phyloP scores from a whole-genome alignment of 1,284 basidiomycete genomes.

The Malassezia furfur region DNA sequence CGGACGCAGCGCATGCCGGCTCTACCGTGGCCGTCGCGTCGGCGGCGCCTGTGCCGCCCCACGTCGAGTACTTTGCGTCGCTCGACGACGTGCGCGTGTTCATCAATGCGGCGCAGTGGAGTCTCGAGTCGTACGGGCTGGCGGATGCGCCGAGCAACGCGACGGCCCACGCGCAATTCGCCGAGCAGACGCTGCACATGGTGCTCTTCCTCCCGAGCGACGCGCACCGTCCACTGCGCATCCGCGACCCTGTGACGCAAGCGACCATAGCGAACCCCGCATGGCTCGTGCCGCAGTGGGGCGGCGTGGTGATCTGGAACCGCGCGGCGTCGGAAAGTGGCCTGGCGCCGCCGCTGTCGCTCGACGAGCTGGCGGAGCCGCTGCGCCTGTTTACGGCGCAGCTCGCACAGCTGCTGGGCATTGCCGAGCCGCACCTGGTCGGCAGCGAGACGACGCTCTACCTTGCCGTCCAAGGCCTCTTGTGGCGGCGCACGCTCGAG shows the following conservation, averaged over 20 bases:
- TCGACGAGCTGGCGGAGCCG: conserved; percentile 52
- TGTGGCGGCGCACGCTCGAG: conserved; percentile 28
- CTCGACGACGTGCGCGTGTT: conserved; percentile 54
- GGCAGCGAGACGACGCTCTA: background rate
- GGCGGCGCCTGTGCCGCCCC: background rate
- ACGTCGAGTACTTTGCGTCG: conserved; percentile 6
- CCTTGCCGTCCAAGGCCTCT: conserved; percentile 16
- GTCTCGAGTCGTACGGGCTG: conserved; percentile 50
- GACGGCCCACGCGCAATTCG: background rate
- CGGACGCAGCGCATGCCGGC: no score
- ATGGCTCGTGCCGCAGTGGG: conserved; percentile 92
- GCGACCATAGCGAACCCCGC: conserved; percentile 46
- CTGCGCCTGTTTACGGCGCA: conserved; percentile 69
- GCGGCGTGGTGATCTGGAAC: conserved; percentile 75
- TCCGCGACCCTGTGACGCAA: conserved; percentile 52
- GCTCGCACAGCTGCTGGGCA: conserved; percentile 66
- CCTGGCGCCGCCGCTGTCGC: conserved; percentile 8
- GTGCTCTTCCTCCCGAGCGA: conserved; percentile 75
- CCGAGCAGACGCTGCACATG: conserved; percentile 60
- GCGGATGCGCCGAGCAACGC: background rate
- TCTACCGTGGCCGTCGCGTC: no score
- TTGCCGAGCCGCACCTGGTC: conserved; percentile 40
- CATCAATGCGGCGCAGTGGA: conserved; percentile 92
- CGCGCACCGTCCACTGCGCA: conserved; percentile 60
- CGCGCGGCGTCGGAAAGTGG: background rate